A percentile compares a stretch with the other conserved stretches of the same genome.
Evolutionary conservation across 148 eudicot genomes (phyloP).

Genomic region (Rhododendron williamsianum): DNA sequence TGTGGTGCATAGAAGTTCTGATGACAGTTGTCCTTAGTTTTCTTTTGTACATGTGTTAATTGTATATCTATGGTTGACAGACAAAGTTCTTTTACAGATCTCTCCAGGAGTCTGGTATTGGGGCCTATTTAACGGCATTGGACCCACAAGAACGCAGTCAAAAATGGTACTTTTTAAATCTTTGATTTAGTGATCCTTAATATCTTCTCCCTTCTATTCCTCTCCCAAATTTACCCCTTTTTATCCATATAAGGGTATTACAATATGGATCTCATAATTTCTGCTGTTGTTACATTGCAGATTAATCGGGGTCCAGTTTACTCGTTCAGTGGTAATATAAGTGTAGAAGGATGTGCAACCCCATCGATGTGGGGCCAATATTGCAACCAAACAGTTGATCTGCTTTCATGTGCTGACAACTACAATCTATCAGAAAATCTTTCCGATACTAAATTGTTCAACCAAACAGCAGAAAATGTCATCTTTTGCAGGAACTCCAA

Average conservation of each 20-base stretch:
- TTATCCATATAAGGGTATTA: neutral
- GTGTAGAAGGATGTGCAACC: slow-evolving; percentile 66
- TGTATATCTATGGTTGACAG: slow-evolving; percentile 19
- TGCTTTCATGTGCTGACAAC: slow-evolving; percentile 53
- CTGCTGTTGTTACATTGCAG: slow-evolving; percentile 36
- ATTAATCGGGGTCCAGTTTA: slow-evolving; percentile 63
- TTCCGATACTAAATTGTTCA: slow-evolving; percentile 10
- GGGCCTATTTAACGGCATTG: slow-evolving; percentile 89
- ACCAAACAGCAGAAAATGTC: slow-evolving; percentile 31
- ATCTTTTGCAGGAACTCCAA: slow-evolving; percentile 45
- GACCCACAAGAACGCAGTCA: slow-evolving; percentile 72
- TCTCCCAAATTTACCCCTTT: neutral
- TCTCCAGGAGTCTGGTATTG: slow-evolving; percentile 77
- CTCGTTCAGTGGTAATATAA: slow-evolving; percentile 69
- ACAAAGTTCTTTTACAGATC: slow-evolving; percentile 48
- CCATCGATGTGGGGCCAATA: slow-evolving; percentile 61
- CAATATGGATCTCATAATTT: slow-evolving; percentile 5
- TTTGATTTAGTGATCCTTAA: neutral
- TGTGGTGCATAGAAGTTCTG: slow-evolving; percentile 3
- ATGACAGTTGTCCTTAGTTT: neutral
- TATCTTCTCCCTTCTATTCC: neutral
- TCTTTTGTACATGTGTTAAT: neutral
- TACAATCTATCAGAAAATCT: slow-evolving; percentile 22
- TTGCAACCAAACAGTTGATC: slow-evolving; percentile 70
- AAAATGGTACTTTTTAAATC: slow-evolving; percentile 61